Evolutionary conservation across 2,329 filamentous ascomycete genomes (phyloP), one percentile per base, ranked within the genome.

Genomic region (Byssoonygena ceratinophila): DNA sequence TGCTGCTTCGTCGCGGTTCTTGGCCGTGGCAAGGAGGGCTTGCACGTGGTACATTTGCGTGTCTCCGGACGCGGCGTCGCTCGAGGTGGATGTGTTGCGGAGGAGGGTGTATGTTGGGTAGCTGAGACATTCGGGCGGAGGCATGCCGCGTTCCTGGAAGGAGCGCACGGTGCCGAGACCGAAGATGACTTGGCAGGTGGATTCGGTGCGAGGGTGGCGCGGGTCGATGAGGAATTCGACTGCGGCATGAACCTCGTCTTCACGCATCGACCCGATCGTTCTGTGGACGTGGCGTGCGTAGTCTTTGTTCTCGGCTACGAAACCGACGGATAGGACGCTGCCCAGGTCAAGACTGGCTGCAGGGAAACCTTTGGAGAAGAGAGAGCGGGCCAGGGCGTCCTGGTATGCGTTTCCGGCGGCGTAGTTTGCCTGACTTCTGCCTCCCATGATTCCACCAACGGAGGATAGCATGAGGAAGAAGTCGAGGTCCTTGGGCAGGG

Each of bases 381-480:
- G 66, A 27, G 64, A 59, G 4, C 57, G 59, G 2, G 65, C 66
- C 5, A 71, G 53, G 0, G 65, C 62, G 41, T 71, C 68, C 53
- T 71, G 64, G 58, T 65, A 73, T 1, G 66, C 63, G 40, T 66
- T 65, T 16, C 61, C 70, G 4, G 69, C 68, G 1, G 66, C 62
- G 54, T 74, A 74, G 54, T 73, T 75, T 9, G 73, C 66, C 51
- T 78, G 65, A 2, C 71, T 68, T 4, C 67, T 58, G 47, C 73
- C 74, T 3, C 75, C 75, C 4, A 73, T 61, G 12, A 77, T 60
- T 1, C 69, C 68, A 29, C 69, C 66, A 1, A 67, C 58, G 0
- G 71, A 74, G 0, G 69, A 71, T 1, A 73, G 59, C 56, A 70
- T 64, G 46, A 71, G 57, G 53, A 73, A 74, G 59, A 74, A 74